Evolutionary conservation across 1,139 yeast genomes (phyloP).

Genomic region (Taphrina sp.): DNA sequence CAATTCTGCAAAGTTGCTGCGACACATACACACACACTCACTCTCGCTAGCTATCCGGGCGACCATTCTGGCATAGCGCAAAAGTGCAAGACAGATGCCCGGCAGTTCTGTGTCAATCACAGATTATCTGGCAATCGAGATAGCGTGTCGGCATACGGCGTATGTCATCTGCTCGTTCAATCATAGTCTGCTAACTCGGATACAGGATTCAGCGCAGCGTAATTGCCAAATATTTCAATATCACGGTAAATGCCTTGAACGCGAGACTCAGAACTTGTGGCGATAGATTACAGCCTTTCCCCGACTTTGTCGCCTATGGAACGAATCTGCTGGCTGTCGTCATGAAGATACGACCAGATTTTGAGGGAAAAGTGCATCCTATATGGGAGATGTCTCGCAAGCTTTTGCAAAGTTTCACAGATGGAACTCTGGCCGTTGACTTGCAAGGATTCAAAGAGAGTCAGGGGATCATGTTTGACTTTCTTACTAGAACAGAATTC

Average conservation of each 20-base stretch:
- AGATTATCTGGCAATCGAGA: conserved; percentile 29
- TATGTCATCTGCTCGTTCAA: not conserved
- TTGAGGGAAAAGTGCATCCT: conserved; percentile 8
- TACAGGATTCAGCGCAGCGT: conserved; percentile 18
- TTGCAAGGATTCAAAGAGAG: not conserved
- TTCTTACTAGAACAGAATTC: not conserved
- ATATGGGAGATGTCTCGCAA: conserved; percentile 12
- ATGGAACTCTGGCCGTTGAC: conserved; percentile 1
- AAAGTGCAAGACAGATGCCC: conserved; percentile 16
- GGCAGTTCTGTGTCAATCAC: conserved; percentile 27
- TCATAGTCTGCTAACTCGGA: not conserved
- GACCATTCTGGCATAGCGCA: too few species aligned
- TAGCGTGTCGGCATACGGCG: conserved; percentile 29
- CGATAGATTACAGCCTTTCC: conserved; percentile 16
- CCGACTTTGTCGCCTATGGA: conserved; percentile 13
- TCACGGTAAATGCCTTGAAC: conserved; percentile 22
- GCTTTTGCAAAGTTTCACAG: conserved; percentile 11
- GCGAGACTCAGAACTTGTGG: conserved; percentile 24
- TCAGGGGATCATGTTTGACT: conserved; percentile 1
- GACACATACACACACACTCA: too few species aligned
- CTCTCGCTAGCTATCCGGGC: too few species aligned
- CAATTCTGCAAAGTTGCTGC: too few species aligned
- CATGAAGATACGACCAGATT: not conserved
- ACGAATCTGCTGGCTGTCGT: not conserved
- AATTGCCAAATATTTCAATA: conserved; percentile 20